A percentile compares a stretch with the other conserved stretches of the same genome.
phyloP scores from a whole-genome alignment of 306 rosid species.

The Cicer pinnatifidum region DNA sequence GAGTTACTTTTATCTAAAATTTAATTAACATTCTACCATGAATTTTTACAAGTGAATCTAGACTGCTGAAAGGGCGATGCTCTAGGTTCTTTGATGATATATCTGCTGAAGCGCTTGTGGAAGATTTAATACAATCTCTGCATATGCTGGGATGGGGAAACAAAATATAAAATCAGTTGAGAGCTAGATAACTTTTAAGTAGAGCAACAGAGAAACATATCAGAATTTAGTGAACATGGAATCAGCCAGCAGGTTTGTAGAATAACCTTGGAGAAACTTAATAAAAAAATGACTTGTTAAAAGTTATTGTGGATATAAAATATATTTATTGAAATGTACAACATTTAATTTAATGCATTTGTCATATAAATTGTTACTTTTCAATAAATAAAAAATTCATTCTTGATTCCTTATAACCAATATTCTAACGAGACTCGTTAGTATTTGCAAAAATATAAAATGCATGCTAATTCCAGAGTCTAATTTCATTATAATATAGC shows the following conservation, averaged over 20 bases:
- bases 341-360: background rate
- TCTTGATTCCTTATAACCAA: background rate
- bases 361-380: background rate
- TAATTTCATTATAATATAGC: slow-evolving; percentile 18
- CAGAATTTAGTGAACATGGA: slow-evolving; percentile 24
- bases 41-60: slow-evolving; percentile 57
- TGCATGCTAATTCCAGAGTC: background rate
- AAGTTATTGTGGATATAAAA: background rate
- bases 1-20: slow-evolving; percentile 32
- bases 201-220: slow-evolving; percentile 27
- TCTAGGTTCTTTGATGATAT: slow-evolving; percentile 49
- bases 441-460: background rate
- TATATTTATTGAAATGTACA: background rate
- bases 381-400: background rate
- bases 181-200: background rate
- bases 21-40: slow-evolving; percentile 43
- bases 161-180: slow-evolving; percentile 29
- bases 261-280: slow-evolving; percentile 8
- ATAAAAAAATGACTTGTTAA: background rate
- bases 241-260: slow-evolving; percentile 12
- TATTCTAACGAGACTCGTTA: background rate
- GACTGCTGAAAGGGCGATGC: slow-evolving; percentile 35
- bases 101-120: slow-evolving; percentile 72
- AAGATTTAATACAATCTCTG: slow-evolving; percentile 88
- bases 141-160: slow-evolving; percentile 67